Conservation (phyloP, 495 filamentous ascomycete species). For the Neurospora africana region DNA sequence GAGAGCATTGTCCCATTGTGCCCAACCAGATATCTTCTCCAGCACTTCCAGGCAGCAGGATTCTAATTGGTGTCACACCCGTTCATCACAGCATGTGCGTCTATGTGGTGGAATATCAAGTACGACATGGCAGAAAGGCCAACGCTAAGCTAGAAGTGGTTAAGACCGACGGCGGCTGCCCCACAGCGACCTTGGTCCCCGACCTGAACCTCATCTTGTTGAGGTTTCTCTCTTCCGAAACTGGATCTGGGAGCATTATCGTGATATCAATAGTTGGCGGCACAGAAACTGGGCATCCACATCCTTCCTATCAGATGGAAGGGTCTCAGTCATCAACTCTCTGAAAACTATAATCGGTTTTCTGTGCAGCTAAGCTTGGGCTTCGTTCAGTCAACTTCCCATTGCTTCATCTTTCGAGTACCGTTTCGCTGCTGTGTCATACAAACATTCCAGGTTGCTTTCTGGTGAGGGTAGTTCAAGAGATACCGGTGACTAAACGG, state of each 20-base stretch:
- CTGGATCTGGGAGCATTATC: background rate
- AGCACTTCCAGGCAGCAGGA: background rate
- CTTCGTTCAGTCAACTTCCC: background rate
- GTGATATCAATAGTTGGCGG: background rate
- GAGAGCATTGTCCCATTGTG: background rate
- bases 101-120: background rate
- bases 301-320: background rate
- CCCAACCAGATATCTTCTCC: background rate
- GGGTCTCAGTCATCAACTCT: background rate
- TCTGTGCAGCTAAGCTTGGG: background rate
- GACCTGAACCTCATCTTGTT: background rate
- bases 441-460: background rate
- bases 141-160: background rate
- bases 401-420: background rate
- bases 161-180: background rate
- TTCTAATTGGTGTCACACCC: background rate
- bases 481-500: background rate
- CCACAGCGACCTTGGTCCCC: background rate
- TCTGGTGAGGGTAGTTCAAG: background rate
- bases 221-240: background rate
- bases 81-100: background rate
- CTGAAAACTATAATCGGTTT: background rate
- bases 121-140: no score
- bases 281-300: background rate
- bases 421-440: background rate